Evolutionary conservation across 306 rosid genomes (phyloP).

Genomic region (Vachellia collinsii): DNA sequence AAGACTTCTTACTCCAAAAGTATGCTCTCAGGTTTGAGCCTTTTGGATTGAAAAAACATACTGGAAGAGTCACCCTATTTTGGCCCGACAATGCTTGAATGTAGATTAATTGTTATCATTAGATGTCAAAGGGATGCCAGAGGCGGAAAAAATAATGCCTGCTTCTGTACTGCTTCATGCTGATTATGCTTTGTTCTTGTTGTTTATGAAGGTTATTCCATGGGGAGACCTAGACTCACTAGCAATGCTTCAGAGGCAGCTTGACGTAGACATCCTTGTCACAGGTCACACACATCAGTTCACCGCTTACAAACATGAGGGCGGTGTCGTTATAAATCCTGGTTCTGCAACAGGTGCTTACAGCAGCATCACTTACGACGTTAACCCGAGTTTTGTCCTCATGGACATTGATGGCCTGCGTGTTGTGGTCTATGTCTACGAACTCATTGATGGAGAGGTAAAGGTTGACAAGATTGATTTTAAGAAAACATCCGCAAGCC

Average conservation of each 20-base stretch:
- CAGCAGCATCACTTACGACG: conserved; percentile 94
- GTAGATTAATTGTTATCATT: neutral
- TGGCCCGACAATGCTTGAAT: neutral
- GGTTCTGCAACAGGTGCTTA: conserved; percentile 97
- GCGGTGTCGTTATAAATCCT: conserved; percentile 94
- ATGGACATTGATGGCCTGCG: conserved; percentile 98
- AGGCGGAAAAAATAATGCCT: neutral
- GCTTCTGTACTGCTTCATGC: conserved; percentile 9
- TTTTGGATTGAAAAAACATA: too few species aligned
- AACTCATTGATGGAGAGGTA: conserved; percentile 95
- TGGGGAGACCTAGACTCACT: conserved; percentile 99
- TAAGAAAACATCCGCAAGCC: conserved; percentile 83
- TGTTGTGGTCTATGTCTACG: conserved; percentile 97
- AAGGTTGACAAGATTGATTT: conserved; percentile 99
- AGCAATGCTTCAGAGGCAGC: conserved; percentile 98
- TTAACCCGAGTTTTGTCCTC: conserved; percentile 96
- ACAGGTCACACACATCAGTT: conserved; percentile 98
- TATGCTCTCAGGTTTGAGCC: neutral
- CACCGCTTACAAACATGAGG: conserved; percentile 98
- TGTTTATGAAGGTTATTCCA: conserved; percentile 81
- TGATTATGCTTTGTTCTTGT: conserved; percentile 21
- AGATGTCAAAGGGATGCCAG: neutral
- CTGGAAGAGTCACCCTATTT: neutral
- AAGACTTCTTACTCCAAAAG: neutral
- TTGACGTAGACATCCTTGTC: conserved; percentile 97